Conservation (phyloP, 257 asterid genomes). For the Handroanthus guayacan region DNA sequence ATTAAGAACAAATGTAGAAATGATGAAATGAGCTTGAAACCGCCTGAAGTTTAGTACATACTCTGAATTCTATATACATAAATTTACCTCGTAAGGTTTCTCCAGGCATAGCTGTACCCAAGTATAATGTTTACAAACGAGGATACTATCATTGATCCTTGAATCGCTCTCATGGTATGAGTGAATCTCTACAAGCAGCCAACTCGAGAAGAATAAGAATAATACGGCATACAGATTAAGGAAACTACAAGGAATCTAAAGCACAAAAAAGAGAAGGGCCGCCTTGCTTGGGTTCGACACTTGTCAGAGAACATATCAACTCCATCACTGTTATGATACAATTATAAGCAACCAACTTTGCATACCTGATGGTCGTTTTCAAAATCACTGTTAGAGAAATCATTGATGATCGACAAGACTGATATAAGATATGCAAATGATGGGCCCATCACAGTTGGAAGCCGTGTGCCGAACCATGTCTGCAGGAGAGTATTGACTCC, state of each 20-base stretch:
- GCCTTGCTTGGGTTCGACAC: background rate
- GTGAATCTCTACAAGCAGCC: constrained; percentile 76
- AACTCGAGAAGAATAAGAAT: constrained; percentile 32
- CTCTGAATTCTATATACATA: constrained; percentile 16
- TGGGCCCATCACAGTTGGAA: constrained; percentile 98
- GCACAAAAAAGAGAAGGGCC: constrained; percentile 20
- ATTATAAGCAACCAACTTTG: constrained; percentile 21
- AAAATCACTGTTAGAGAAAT: constrained; percentile 55
- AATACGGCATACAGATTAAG: background rate
- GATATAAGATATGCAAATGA: constrained; percentile 83
- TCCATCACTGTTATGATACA: background rate
- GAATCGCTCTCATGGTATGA: constrained; percentile 90
- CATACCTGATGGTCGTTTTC: constrained; percentile 68
- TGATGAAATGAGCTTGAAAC: constrained; percentile 2
- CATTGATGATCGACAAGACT: constrained; percentile 74
- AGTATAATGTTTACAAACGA: constrained; percentile 79
- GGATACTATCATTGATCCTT: constrained; percentile 92
- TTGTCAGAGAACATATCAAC: constrained; percentile 18
- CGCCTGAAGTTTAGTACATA: background rate
- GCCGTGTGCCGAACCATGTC: constrained; percentile 91
- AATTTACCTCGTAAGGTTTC: constrained; percentile 75
- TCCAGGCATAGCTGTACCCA: constrained; percentile 88
- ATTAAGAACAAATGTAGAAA: background rate
- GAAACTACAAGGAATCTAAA: constrained; percentile 22
- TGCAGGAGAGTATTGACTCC: constrained; percentile 92